Percentiles rank a stretch among this genome's conserved stretches.
Evolutionary conservation across 768 basidiomycete genomes (phyloP).

Genomic region (Russula compacta): DNA sequence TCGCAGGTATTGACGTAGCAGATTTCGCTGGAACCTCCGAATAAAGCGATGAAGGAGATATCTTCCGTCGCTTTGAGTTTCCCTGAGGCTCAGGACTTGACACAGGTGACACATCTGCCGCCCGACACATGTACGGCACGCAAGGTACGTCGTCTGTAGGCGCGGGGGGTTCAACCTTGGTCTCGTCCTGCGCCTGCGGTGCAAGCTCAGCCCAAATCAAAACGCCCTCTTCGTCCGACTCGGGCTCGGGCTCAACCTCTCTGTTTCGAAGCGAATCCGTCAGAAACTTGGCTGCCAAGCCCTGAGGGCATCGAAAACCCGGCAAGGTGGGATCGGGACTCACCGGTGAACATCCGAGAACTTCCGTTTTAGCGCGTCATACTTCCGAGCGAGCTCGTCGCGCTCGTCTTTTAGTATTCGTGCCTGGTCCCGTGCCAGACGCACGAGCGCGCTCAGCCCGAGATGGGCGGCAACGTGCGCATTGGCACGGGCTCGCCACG

Average conservation of each 20-base stretch:
- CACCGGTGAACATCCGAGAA: slow-evolving; percentile 16
- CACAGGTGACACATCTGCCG: not conserved
- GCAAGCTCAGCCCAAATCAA: not conserved
- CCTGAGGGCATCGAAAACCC: no score
- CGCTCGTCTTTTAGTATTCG: slow-evolving; percentile 3
- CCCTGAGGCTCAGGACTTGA: not conserved
- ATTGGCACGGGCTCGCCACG: slow-evolving; percentile 15
- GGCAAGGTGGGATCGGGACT: not conserved
- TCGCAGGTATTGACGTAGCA: slow-evolving; percentile 5
- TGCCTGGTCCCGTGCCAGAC: slow-evolving; percentile 3
- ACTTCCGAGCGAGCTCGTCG: slow-evolving; percentile 13
- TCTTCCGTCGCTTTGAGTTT: slow-evolving; percentile 6
- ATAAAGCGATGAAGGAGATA: not conserved
- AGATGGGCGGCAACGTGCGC: slow-evolving; percentile 8
- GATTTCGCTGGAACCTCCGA: not conserved
- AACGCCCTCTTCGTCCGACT: not conserved
- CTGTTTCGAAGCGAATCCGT: not conserved
- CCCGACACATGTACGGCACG: not conserved
- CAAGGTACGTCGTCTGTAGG: not conserved
- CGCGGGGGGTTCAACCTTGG: not conserved
- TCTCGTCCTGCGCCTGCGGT: not conserved
- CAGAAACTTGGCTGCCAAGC: no score
- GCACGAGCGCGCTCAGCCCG: not conserved
- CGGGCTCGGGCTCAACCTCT: not conserved
- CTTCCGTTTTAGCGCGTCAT: slow-evolving; percentile 15